These are phyloP conservation scores for Tolypocladium tropicale DNA, from an alignment of 2,329 filamentous ascomycete genomes.

Conservation along the genomic window DNA sequence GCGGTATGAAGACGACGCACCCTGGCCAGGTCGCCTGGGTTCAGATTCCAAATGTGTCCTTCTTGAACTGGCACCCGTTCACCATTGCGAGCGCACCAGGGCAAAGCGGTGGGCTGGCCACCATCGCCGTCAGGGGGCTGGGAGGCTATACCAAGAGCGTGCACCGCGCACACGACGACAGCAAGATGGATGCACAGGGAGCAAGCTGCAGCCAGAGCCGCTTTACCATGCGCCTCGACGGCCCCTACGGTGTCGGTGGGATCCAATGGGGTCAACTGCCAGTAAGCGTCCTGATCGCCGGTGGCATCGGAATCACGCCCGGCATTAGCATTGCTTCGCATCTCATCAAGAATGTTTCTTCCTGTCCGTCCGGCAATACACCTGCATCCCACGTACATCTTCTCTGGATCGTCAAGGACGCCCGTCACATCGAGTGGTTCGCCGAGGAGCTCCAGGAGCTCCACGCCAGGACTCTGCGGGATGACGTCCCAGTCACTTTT, in stretches of 20 bases:
- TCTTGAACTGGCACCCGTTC: conserved; percentile 16
- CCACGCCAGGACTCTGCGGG: neutral
- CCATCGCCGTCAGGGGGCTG: conserved; percentile 6
- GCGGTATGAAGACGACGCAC: conserved; percentile 3
- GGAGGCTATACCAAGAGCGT: conserved; percentile 1
- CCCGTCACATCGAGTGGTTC: neutral
- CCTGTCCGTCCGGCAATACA: neutral
- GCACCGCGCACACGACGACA: neutral
- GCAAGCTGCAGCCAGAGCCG: neutral
- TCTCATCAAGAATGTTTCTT: conserved; percentile 5
- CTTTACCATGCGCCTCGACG: conserved; percentile 8
- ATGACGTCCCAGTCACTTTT: neutral
- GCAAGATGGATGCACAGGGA: neutral
- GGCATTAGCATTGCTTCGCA: conserved; percentile 12
- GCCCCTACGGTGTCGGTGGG: conserved; percentile 10
- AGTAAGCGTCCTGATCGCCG: conserved; percentile 11
- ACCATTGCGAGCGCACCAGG: conserved; percentile 10
- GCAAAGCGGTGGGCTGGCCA: neutral
- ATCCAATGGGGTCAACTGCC: conserved; percentile 9
- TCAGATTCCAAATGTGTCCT: conserved; percentile 10
- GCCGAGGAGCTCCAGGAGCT: neutral
- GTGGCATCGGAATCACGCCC: conserved; percentile 14
- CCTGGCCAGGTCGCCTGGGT: conserved; percentile 14
- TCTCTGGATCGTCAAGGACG: neutral
- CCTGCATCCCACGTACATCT: neutral